Evolutionary conservation across 2,329 filamentous ascomycete genomes (phyloP), one percentile per base, ranked within the genome.

Genomic region (Sporothrix pseudoabietina): DNA sequence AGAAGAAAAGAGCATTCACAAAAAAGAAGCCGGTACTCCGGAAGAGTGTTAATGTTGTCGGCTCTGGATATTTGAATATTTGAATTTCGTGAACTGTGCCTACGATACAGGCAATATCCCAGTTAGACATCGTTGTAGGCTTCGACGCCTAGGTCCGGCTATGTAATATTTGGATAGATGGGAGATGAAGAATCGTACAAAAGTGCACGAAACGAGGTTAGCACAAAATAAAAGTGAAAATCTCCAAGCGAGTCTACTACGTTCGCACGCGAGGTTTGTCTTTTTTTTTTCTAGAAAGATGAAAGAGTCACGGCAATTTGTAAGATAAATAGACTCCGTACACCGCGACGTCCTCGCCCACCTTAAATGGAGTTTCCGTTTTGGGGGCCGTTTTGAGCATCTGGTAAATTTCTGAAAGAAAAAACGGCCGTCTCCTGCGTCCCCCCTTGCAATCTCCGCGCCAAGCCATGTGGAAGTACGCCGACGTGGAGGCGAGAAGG

Each of bases 361-460:
- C 26, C 26, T 63, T 47, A 4, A 47, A 16, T 63, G 35, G 3
- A 22, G 35, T n/a, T 30, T 66, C 39, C 35, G 41, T 26, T 19
- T 65, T 30, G 44, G 61, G 26, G 44, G 26, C 44, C 65, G 44
- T 68, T 68, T 68, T 22, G 12, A 2, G 19, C 22, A 4, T n/a
- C 10, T 12, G 10, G 44, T 14, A 49, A 49, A 16, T 4, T 55
- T 55, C 12, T 12, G 52, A 52, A 52, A 52, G 19, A 22, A 19
- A 30, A 66, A 54, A 69, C 44, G 14, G 44, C 65, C 22, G 41
- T 35, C 44, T 26, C 66, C 16, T 39, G 66, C 32, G 5, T 55
- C 8, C 47, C 47, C 47, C 49, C 66, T 35, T 55, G 66, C 9
- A 69, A 55, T 69, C 49, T 69, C 66, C 66, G 41, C 47, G 49